Evolutionary conservation across 2,329 filamentous ascomycete species (phyloP), one percentile per base, ranked within the genome.

Genomic region (Scopulariopsis brevicaulis): DNA sequence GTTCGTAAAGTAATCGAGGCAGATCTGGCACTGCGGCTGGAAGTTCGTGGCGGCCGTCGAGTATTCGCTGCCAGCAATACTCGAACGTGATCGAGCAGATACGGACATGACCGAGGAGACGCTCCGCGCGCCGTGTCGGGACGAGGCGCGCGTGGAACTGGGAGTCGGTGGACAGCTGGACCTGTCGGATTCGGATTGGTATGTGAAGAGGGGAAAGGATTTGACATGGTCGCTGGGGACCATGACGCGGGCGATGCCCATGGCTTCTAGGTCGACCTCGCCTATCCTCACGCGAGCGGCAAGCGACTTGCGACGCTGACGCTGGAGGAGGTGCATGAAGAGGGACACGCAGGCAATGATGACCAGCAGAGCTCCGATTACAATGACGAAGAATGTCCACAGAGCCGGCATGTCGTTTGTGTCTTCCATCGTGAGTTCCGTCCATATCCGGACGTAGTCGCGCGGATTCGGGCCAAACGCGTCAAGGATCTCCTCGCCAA

Each of bases 21-120:
- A 99, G 57, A 97, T 96, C n/a, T 89, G 84, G 67, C 94, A 97
- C 2, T 81, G 85, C 0, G 89, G 85, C 68, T 97, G 94, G 22
- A 85, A 83, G 63, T 89, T 78, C 18, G 81, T 79, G 6, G 75
- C 76, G 34, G 71, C 63, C 8, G 59, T 54, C 14, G 60, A 56
- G 32, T 56, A 59, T 12, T 60, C 59, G 35, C 54, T 59, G 12
- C 35, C 57, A 15, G 40, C 58, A 6, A 53, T 35, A 5, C 37
- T 56, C 18, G 53, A 55, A 4, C 52, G 52, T 22, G 57, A 55
- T 35, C 57, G 53, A 12, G 51, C 57, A 12, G 53, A 22, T 59
- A 53, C 1, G 61, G 62, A 8, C 56, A 59, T n/a, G 5, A 69
- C 67, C 10, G 67, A 67, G 28, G 66, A 61, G 35, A 66, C 62